Percentiles rank a stretch among this genome's conserved stretches.
phyloP scores from a whole-genome alignment of 768 basidiomycete genomes.

The Podaxis mareebaensis region DNA sequence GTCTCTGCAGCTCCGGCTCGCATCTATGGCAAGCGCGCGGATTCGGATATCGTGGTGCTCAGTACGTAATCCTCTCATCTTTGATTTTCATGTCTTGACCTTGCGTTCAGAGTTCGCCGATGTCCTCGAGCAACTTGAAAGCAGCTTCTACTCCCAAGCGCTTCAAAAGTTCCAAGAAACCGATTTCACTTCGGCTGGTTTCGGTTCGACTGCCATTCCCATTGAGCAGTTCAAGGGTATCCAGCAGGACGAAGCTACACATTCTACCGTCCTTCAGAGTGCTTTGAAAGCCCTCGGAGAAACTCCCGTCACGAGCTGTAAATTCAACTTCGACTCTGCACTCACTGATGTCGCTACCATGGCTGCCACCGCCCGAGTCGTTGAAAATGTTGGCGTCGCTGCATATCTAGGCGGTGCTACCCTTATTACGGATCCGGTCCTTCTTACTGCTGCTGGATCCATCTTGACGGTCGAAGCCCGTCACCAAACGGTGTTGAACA shows the following conservation, averaged over 20 bases:
- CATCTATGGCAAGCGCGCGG: conserved; percentile 38
- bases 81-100: conserved; percentile 1
- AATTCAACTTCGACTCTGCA: conserved; percentile 65
- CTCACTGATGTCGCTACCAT: conserved; percentile 69
- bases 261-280: conserved; percentile 53
- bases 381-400: conserved; percentile 75
- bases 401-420: conserved; percentile 78
- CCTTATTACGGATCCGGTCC: conserved; percentile 56
- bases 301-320: conserved; percentile 54
- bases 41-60: conserved; percentile 54
- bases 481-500: conserved; percentile 76
- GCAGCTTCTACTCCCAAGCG: conserved; percentile 66
- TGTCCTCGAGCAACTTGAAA: conserved; percentile 75
- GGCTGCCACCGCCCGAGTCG: conserved; percentile 68
- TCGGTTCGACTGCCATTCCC: conserved; percentile 51
- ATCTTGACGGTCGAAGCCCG: conserved; percentile 84
- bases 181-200: conserved; percentile 70
- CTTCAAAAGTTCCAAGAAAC: conserved; percentile 60
- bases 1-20: conserved; percentile 50
- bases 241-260: conserved; percentile 60
- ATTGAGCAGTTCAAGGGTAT: conserved; percentile 63
- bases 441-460: conserved; percentile 67
- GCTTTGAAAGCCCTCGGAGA: conserved; percentile 57
- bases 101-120: conserved; percentile 63
- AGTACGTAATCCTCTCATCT: conserved; percentile 41